These are phyloP conservation scores for Cynara cardunculus DNA, from an alignment of 129 eudicot species.

Conservation along the genomic window DNA sequence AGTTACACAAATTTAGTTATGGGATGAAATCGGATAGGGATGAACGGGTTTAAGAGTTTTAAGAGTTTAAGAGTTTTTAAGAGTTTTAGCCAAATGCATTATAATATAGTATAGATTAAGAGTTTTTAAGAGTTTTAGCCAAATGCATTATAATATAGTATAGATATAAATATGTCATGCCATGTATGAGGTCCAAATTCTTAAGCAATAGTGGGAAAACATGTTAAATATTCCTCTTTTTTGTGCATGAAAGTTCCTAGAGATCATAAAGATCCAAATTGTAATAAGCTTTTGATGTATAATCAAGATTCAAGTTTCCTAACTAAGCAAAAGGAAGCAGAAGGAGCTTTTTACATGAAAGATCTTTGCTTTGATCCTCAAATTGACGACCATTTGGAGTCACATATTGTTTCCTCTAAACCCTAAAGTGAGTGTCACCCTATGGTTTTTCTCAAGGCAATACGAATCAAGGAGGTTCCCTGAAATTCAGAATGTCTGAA, in stretches of 20 bases:
- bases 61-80: too few species aligned
- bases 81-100: too few species aligned
- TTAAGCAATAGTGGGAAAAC: neutral
- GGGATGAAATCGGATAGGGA: too few species aligned
- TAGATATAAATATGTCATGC: too few species aligned
- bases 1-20: too few species aligned
- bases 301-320: neutral
- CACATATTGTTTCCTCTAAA: constrained; percentile 24
- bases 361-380: constrained; percentile 9
- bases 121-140: too few species aligned
- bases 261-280: constrained; percentile 5
- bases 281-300: neutral
- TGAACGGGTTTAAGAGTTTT: too few species aligned
- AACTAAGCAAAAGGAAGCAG: constrained; percentile 10
- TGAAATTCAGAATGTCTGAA: constrained; percentile 14
- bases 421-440: constrained; percentile 42
- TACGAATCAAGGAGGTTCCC: neutral
- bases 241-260: constrained; percentile 6
- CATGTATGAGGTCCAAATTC: neutral
- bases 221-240: neutral
- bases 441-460: constrained; percentile 26
- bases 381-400: constrained; percentile 23
- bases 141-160: too few species aligned
- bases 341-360: constrained; percentile 14
- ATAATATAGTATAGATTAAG: too few species aligned